These are phyloP conservation scores for Macaranga tanarius DNA, from an alignment of 441 rosid species.

Conservation along the genomic window DNA sequence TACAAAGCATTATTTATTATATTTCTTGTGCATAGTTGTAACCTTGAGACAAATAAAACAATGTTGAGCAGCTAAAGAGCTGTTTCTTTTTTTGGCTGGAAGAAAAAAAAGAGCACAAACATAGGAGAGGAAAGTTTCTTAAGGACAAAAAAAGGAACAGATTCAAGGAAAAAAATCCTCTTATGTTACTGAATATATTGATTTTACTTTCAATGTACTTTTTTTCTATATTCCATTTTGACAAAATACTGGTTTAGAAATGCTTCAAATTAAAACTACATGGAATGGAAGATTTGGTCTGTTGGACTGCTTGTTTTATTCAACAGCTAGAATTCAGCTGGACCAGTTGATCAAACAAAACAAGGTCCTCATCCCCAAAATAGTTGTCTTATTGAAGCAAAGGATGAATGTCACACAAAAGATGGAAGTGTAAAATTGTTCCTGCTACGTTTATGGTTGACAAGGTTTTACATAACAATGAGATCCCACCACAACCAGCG, in stretches of 20 bases:
- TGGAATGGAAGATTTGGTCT: not conserved
- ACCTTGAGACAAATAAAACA: not conserved
- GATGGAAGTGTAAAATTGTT: not conserved
- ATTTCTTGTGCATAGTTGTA: not conserved
- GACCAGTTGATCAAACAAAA: not conserved
- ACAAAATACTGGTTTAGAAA: not conserved
- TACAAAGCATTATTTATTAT: not conserved
- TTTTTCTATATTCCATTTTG: not conserved
- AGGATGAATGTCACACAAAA: not conserved
- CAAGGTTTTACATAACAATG: not conserved
- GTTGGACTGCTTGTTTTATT: slow-evolving; percentile 4
- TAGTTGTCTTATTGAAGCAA: slow-evolving; percentile 15
- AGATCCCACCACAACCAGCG: slow-evolving; percentile 4
- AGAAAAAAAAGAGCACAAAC: not conserved
- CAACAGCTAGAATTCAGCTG: not conserved
- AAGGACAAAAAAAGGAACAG: not conserved
- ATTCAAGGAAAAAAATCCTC: not conserved
- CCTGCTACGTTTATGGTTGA: not conserved
- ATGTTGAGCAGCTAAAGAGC: not conserved
- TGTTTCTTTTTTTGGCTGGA: slow-evolving; percentile 3
- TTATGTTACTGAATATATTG: not conserved
- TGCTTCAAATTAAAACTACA: not conserved
- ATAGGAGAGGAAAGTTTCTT: not conserved
- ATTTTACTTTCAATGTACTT: not conserved
- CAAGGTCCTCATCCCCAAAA: not conserved